Base-by-base conservation (phyloP, 257 asterid genomes). In the Buddleja alternifolia region DNA sequence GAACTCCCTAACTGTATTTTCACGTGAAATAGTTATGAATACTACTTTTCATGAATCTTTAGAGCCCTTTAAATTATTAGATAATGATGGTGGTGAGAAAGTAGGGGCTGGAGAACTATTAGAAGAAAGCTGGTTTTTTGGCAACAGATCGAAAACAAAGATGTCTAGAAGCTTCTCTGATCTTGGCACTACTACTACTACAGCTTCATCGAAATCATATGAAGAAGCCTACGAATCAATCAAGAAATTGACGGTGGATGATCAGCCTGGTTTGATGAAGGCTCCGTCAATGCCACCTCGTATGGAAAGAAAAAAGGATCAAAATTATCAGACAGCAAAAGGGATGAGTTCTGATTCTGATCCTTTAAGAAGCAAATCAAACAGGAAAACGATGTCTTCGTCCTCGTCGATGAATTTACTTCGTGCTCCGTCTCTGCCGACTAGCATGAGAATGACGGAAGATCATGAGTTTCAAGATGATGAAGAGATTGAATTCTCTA, bases 401-500 rank as follows among this genome's bases (percentile, higher is more conserved):
- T n/a, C n/a, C n/a, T 61, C 62, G 4, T n/a, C 71, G 41, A 20
- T 29, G 60, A 57, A 68, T 20, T 75, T 78, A n/a, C 36, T n/a
- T 10, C 73, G 82, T 15, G 73, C 82, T 0, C 86, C 84, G 0
- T 82, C 84, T 25, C 57, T 78, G 61, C 86, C 86, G 3, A 10
- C 50, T 42, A 39, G 56, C 46, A 9, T 72, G 15, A 25, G 63
- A 34, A n/a, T 24, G 37, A 29, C 21, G 7, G 51, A 50, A 4
- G 50, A 50, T 7, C 76, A 83, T n/a, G 66, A 24, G n/a, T n/a
- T n/a, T 17, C 32, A 45, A 24, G 75, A 72, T 17, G 85, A 82
- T 57, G 84, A 79, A 55, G 88, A 80, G 67, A 75, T 71, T 61
- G 85, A 85, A 0, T 80, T 74, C 60, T 80, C 85, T 0, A 79